Conservation (phyloP, 108 stramenopile species). For the Fistulifera pelliculosa region DNA sequence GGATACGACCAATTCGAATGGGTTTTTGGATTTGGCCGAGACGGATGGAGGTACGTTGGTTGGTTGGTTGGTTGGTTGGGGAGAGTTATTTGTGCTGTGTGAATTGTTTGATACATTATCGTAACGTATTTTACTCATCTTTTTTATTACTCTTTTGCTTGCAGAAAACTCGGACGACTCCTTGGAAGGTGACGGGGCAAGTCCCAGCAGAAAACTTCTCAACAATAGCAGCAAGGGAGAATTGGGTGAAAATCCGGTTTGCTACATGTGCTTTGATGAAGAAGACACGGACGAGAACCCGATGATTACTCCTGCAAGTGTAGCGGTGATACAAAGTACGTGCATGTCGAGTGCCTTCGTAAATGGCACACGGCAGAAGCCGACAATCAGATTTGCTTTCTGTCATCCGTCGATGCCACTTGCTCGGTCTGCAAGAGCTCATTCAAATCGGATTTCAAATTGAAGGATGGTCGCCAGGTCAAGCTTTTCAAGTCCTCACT, state of each 20-base stretch:
- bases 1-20: constrained; percentile 71
- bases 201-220: background rate
- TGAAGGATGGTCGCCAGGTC: constrained; percentile 80
- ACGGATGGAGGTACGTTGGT: constrained; percentile 83
- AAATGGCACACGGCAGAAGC: constrained; percentile 91
- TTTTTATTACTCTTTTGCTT: background rate
- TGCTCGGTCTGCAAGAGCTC: constrained; percentile 94
- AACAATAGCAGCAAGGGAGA: background rate
- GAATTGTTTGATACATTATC: background rate
- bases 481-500: constrained; percentile 89
- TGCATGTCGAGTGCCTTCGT: constrained; percentile 81
- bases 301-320: constrained; percentile 84
- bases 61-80: background rate
- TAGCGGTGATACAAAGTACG: constrained; percentile 78
- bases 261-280: constrained; percentile 97
- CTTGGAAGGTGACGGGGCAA: constrained; percentile 24
- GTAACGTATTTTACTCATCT: background rate
- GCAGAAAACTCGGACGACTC: constrained; percentile 82
- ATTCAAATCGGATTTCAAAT: constrained; percentile 93
- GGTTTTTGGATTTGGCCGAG: constrained; percentile 74
- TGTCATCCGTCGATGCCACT: constrained; percentile 89
- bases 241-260: constrained; percentile 67
- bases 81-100: background rate
- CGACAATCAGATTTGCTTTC: constrained; percentile 89
- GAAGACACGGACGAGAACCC: constrained; percentile 79